phyloP scores from a whole-genome alignment of 108 stramenopile species.

The Skeletonema tropicum region DNA sequence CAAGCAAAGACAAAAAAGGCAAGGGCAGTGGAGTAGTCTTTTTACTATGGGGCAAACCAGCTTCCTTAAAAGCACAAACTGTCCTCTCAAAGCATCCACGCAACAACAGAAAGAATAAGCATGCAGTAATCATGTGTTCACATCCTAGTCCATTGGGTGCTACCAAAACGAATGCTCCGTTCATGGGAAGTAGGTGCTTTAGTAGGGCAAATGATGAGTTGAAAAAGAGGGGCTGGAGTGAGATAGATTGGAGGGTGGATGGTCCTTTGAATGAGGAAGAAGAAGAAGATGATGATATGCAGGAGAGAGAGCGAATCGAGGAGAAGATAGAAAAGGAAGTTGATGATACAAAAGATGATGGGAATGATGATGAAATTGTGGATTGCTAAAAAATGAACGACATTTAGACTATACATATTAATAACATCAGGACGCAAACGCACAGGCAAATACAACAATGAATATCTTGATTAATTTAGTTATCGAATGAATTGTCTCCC shows the following conservation, averaged over 20 bases:
- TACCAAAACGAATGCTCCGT: slow-evolving; percentile 88
- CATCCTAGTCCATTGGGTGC: slow-evolving; percentile 95
- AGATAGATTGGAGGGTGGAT: slow-evolving; percentile 92
- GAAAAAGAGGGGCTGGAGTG: slow-evolving; percentile 58
- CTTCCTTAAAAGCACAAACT: slow-evolving; percentile 68
- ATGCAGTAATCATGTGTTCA: slow-evolving; percentile 77
- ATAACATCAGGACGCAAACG: too few species aligned
- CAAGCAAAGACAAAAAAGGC: too few species aligned
- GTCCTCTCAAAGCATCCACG: slow-evolving; percentile 48
- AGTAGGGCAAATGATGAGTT: slow-evolving; percentile 88
- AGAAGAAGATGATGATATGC: not conserved
- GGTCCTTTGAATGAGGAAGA: slow-evolving; percentile 22
- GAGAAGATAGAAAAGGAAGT: not conserved
- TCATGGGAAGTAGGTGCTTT: slow-evolving; percentile 93
- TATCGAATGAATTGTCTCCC: too few species aligned
- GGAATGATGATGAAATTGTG: not conserved
- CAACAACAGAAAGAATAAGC: slow-evolving; percentile 27
- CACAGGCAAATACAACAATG: too few species aligned
- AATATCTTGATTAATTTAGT: too few species aligned
- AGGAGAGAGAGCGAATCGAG: not conserved
- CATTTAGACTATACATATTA: too few species aligned
- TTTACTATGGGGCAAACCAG: slow-evolving; percentile 96
- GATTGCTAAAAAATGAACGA: not conserved
- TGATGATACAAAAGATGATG: not conserved
- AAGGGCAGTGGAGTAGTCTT: too few species aligned